Evolutionary conservation across 352 stramenopile species (phyloP), one percentile per base, ranked within the genome.

Genomic region (Pythium graminicola): DNA sequence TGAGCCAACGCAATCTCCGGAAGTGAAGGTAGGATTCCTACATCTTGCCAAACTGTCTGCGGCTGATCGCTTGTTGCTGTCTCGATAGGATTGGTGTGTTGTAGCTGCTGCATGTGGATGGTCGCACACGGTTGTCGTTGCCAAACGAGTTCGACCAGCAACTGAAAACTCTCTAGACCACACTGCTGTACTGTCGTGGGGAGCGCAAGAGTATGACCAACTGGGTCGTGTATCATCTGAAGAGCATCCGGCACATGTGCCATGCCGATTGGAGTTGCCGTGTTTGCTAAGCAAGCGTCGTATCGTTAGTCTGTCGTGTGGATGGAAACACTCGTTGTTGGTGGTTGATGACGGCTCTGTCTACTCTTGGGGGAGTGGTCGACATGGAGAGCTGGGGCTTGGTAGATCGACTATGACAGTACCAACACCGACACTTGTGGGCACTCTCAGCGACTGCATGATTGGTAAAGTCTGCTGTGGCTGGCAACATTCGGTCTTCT

Each of bases 251-350:
- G 22, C 14, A 4, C 3, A 24, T 22, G 7, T 20, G 4, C 48
- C 48, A 10, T 35, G 43, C 17, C 29, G 44, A 19, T 17, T n/a
- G 1, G 13, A 23, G 2, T 13, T 54, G 6, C 44, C 53, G 16
- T 23, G 52, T 17, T 50, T 82, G 11, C 48, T 58, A 49, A 26
- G 13, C 1, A 31, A 38, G 6, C 54, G 81, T 13, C 54, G 62
- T 17, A 69, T 89, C 38, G n/a, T 57, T 23, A 86, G 75, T 35
- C 46, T 93, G 35, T 67, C 82, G 0, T 90, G 82, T 59, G 80
- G 82, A 5, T 93, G 82, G 82, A 93, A 93, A 28, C 82, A 93
- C 58, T 86, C 74, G 9, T 62, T 93, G 40, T 41, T 93, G 0
- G 64, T 62, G 6, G 75, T 76, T 13, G 52, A 47, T 38, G 60